Evolutionary conservation across 371 early-diverging fungal genomes (phyloP).

Genomic region (Rhizopus arrhizus): DNA sequence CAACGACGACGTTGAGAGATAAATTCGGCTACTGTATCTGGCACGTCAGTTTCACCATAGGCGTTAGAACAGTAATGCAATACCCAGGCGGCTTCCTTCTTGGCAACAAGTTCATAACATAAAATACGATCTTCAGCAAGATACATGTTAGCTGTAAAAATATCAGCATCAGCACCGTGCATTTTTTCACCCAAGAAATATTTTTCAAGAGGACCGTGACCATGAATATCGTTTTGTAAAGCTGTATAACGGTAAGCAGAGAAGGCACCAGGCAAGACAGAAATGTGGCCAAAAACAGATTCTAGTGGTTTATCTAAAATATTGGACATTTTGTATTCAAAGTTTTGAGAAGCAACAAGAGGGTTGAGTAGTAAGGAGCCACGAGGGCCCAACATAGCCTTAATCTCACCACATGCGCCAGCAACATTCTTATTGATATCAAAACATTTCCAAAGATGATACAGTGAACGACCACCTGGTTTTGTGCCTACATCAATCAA

Average conservation of each 20-base stretch:
- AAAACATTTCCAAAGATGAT: conserved; percentile 79
- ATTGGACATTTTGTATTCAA: conserved; percentile 87
- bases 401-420: conserved; percentile 89
- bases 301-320: conserved; percentile 88
- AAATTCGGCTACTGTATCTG: conserved; percentile 72
- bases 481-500: conserved; percentile 85
- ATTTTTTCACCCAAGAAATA: conserved; percentile 78
- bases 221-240: conserved; percentile 65
- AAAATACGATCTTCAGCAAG: conserved; percentile 87
- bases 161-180: conserved; percentile 65
- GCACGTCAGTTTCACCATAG: conserved; percentile 83
- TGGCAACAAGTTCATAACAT: conserved; percentile 83
- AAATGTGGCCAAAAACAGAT: conserved; percentile 82
- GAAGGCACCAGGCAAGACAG: conserved; percentile 84
- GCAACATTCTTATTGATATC: conserved; percentile 72
- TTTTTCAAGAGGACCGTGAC: conserved; percentile 68
- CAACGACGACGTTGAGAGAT: conserved; percentile 86
- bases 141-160: conserved; percentile 75
- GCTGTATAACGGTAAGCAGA: conserved; percentile 82
- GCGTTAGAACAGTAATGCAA: conserved; percentile 65
- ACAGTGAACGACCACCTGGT: conserved; percentile 62
- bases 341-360: conserved; percentile 88
- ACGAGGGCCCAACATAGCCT: conserved; percentile 75
- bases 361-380: conserved; percentile 78
- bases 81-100: conserved; percentile 66